Base-by-base conservation (phyloP, 139 green algal genomes). In the Picocystis salinarum region DNA sequence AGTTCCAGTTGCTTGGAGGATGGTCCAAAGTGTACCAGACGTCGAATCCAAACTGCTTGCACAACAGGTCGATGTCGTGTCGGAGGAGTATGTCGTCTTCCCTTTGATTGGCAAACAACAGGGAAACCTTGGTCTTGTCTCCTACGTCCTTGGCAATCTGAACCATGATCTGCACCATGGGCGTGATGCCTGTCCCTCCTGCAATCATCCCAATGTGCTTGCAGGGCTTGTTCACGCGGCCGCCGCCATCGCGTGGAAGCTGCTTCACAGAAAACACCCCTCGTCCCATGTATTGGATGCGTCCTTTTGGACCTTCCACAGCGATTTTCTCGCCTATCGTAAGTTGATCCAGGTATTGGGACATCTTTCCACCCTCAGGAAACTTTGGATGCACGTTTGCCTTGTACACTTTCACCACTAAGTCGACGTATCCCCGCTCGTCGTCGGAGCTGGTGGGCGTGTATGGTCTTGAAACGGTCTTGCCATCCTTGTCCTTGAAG, bases 131-230 rank as follows among this genome's bases (percentile, higher is more conserved):
- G 29, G 48, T 63, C 22, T 55, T 41, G 62, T 59, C 31, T 0
- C 6, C 6, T 25, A 19, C 64, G 49, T 93, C 80, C 23, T 70
- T 37, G 1, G 68, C 50, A 46, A 90, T 71, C 40, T 73, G 71
- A 20, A 94, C 11, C 10, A 64, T 64, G 9, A 79, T 46, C 53
- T 95, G 84, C 34, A 72, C 91, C 85, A 95, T 95, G 39, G 85
- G 85, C 0, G 85, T 93, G 34, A 95, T 80, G 15, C 85, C 85
- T 1, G 82, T 86, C 49, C 85, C 85, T n/a, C 85, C 85, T 31
- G 78, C 83, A 24, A 95, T 27, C 85, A 95, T 94, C 41, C 84
- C 58, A 5, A 67, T 39, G 12, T 61, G 17, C 12, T 39, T 39
- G 31, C 28, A 42, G n/a, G n/a, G n/a, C n/a, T n/a, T n/a, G n/a